Percentiles rank a stretch among this genome's conserved stretches.
Conservation (phyloP, 257 asterid genomes). For the Solanum appendiculatum region DNA sequence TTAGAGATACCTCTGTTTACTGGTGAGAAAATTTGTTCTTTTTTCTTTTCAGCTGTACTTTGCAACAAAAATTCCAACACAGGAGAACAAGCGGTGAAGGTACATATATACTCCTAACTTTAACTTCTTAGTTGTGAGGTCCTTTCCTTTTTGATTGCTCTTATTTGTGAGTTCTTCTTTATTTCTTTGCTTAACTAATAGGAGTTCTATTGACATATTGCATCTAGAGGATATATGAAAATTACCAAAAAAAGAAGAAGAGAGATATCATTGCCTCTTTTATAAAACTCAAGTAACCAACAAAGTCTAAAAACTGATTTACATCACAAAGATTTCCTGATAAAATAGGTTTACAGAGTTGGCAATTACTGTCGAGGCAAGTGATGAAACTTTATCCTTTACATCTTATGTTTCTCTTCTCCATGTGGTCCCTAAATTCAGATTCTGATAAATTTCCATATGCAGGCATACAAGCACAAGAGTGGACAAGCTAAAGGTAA, state of each 20-base stretch:
- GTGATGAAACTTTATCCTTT: not conserved
- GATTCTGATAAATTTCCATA: not conserved
- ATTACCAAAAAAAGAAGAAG: not conserved
- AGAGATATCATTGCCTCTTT: not conserved
- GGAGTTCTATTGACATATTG: not conserved
- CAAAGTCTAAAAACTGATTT: not conserved
- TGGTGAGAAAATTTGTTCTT: not conserved
- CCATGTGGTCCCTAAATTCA: not conserved
- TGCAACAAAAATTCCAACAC: conserved; percentile 9
- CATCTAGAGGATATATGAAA: not conserved
- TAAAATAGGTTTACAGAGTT: not conserved
- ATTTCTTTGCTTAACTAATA: not conserved
- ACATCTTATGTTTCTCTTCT: not conserved
- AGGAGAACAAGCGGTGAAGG: conserved; percentile 91
- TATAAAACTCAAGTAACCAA: not conserved
- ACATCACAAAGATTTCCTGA: not conserved
- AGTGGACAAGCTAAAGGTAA: too few species aligned
- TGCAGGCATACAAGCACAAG: not conserved
- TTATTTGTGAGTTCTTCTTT: not conserved
- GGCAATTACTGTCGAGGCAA: not conserved
- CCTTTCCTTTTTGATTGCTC: not conserved
- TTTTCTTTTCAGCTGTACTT: not conserved
- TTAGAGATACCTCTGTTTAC: not conserved
- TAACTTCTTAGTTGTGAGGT: not conserved
- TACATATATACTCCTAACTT: conserved; percentile 3